phyloP scores from a whole-genome alignment of 2,329 filamentous ascomycete genomes.

The Sporothrix globosa region DNA sequence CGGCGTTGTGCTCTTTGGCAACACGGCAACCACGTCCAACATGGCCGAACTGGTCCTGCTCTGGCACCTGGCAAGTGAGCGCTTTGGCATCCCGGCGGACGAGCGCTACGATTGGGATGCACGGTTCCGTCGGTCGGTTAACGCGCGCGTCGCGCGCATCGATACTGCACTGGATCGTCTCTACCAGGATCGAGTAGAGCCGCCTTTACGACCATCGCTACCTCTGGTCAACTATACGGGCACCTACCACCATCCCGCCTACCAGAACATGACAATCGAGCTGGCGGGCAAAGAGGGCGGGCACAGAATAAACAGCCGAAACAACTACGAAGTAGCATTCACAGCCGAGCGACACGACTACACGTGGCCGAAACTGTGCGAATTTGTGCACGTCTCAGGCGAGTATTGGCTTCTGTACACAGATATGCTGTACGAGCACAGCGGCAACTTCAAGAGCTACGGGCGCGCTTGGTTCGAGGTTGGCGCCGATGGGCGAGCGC shows the following conservation, averaged over 20 bases:
- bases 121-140: slow-evolving; percentile 36
- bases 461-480: slow-evolving; percentile 43
- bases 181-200: slow-evolving; percentile 46
- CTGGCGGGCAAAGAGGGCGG: neutral
- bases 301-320: neutral
- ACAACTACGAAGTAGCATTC: slow-evolving; percentile 35
- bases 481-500: slow-evolving; percentile 40
- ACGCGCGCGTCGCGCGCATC: slow-evolving; percentile 34
- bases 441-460: slow-evolving; percentile 38
- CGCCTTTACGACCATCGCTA: slow-evolving; percentile 44
- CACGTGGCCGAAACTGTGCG: slow-evolving; percentile 43
- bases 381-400: slow-evolving; percentile 45
- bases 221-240: slow-evolving; percentile 47
- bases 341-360: slow-evolving; percentile 40
- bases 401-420: slow-evolving; percentile 45
- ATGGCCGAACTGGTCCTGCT: slow-evolving; percentile 42
- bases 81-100: slow-evolving; percentile 43
- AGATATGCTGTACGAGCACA: slow-evolving; percentile 39
- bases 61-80: slow-evolving; percentile 49
- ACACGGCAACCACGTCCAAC: slow-evolving; percentile 50
- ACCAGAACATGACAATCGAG: slow-evolving; percentile 43
- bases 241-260: slow-evolving; percentile 51
- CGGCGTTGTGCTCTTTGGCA: slow-evolving; percentile 50
- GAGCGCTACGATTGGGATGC: slow-evolving; percentile 46
- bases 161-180: slow-evolving; percentile 43